Conservation (phyloP, 345 rosid genomes). For the Schrenkiella parvula region DNA sequence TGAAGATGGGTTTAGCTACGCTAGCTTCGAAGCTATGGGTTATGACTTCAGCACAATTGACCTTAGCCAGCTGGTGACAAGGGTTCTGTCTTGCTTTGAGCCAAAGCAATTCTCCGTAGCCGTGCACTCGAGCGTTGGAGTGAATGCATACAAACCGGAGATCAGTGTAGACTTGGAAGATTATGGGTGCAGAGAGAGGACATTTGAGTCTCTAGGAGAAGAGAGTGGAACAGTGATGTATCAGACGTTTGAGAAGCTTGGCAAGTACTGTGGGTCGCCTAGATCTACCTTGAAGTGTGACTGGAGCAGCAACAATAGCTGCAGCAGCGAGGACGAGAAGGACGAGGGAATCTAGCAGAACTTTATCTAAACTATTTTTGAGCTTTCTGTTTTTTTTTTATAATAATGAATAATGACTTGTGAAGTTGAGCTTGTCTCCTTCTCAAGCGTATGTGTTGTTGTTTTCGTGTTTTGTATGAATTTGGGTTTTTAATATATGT, state of each 20-base stretch:
- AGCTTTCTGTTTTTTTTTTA: not conserved
- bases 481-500: not conserved
- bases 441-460: constrained; percentile 11
- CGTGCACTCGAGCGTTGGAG: constrained; percentile 41
- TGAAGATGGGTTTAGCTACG: constrained; percentile 94
- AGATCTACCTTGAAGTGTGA: constrained; percentile 36
- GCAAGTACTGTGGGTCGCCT: constrained; percentile 32
- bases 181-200: constrained; percentile 37
- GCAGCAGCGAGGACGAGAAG: constrained; percentile 40
- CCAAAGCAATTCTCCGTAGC: constrained; percentile 77
- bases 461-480: not conserved
- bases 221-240: constrained; percentile 35
- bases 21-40: constrained; percentile 90
- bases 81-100: constrained; percentile 76
- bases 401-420: constrained; percentile 13
- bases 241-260: constrained; percentile 31
- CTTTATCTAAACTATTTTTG: not conserved
- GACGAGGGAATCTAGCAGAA: constrained; percentile 38
- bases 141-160: constrained; percentile 28
- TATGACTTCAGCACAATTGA: constrained; percentile 48
- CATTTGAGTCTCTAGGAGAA: constrained; percentile 32
- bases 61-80: constrained; percentile 46
- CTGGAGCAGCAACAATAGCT: constrained; percentile 34
- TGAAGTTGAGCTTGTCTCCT: constrained; percentile 19
- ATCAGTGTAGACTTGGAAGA: constrained; percentile 46